phyloP scores from a whole-genome alignment of 1,284 basidiomycete genomes.

The Cryptococcus amylolentus region DNA sequence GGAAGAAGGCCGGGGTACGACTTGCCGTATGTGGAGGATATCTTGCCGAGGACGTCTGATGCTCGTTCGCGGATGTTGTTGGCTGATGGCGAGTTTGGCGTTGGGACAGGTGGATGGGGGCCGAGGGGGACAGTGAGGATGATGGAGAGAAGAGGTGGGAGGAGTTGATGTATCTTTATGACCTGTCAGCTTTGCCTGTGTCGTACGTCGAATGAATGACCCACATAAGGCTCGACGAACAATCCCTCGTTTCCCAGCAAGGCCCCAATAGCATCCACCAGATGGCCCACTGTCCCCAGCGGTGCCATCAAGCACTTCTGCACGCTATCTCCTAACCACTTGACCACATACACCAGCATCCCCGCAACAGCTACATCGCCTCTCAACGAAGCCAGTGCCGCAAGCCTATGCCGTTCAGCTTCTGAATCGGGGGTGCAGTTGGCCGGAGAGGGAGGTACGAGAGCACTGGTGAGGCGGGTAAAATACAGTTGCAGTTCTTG shows the following conservation, averaged over 20 bases:
- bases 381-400: constrained; percentile 83
- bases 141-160: constrained; percentile 86
- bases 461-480: constrained; percentile 79
- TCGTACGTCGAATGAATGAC: constrained; percentile 31
- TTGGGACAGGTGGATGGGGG: constrained; percentile 35
- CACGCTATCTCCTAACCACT: constrained; percentile 89
- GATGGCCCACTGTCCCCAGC: constrained; percentile 68
- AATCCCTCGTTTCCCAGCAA: constrained; percentile 78
- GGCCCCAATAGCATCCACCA: constrained; percentile 76
- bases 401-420: constrained; percentile 62
- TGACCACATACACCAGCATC: constrained; percentile 89
- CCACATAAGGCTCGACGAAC: constrained; percentile 94
- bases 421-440: constrained; percentile 17
- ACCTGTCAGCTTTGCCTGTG: too few species aligned
- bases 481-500: constrained; percentile 95
- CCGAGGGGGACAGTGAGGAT: constrained; percentile 77
- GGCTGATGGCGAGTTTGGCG: constrained; percentile 46
- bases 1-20: constrained; percentile 54
- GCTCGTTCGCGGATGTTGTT: constrained; percentile 67
- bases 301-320: constrained; percentile 55
- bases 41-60: constrained; percentile 73
- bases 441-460: constrained; percentile 57
- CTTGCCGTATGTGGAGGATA: constrained; percentile 54
- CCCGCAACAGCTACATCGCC: constrained; percentile 90
- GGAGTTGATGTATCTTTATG: constrained; percentile 82